Evolutionary conservation across 1,139 yeast species (phyloP).

Genomic region (Yamadazyma atlantica): DNA sequence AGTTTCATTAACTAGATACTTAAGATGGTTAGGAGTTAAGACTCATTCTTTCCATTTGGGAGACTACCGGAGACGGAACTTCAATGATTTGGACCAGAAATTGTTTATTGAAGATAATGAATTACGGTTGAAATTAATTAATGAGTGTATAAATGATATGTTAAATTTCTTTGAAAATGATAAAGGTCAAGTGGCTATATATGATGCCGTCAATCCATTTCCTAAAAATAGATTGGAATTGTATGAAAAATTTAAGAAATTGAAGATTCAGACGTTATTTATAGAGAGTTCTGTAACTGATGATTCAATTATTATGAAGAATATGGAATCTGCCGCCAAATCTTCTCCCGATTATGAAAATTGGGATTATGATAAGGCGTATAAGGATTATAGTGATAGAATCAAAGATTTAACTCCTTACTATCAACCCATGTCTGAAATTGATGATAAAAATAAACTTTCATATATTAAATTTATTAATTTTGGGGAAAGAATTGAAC

Average conservation of each 20-base stretch:
- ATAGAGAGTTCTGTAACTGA: conserved; percentile 88
- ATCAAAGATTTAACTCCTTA: conserved; percentile 51
- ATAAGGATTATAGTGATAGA: conserved; percentile 57
- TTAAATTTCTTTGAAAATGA: conserved; percentile 67
- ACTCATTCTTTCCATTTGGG: conserved; percentile 92
- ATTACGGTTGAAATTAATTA: conserved; percentile 59
- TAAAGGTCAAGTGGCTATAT: conserved; percentile 90
- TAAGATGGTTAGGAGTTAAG: conserved; percentile 94
- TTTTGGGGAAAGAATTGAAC: conserved; percentile 83
- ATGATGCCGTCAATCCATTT: conserved; percentile 91
- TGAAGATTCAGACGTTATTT: conserved; percentile 74
- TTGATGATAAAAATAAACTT: conserved; percentile 43
- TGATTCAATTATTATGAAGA: conserved; percentile 63
- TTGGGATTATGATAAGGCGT: conserved; percentile 67
- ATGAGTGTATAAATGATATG: conserved; percentile 70
- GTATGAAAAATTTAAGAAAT: conserved; percentile 50
- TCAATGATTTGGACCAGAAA: conserved; percentile 59
- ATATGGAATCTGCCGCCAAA: conserved; percentile 77
- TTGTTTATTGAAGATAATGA: conserved; percentile 63
- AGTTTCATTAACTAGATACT: conserved; percentile 84
- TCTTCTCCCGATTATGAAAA: conserved; percentile 85
- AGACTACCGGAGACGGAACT: conserved; percentile 71
- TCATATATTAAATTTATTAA: conserved; percentile 83
- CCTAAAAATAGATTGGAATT: conserved; percentile 65
- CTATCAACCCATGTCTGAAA: conserved; percentile 52